Conservation (phyloP, 345 rosid species). For the Iberis pinnata region DNA sequence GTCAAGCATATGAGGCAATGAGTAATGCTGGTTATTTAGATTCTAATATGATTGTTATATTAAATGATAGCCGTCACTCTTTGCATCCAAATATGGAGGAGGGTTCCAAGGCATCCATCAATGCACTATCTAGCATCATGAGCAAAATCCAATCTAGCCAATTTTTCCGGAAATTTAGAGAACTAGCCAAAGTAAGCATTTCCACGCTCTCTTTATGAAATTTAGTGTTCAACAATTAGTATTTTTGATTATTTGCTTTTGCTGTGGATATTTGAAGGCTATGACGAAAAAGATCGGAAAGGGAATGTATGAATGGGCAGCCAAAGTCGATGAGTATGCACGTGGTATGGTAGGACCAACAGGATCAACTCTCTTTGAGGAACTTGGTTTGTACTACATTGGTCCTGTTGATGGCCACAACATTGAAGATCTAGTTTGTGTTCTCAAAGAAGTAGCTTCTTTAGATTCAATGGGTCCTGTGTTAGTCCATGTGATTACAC, state of each 20-base stretch:
- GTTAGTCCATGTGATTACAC: constrained; percentile 81
- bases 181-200: constrained; percentile 69
- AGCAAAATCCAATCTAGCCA: constrained; percentile 87
- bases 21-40: constrained; percentile 90
- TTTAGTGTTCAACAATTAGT: not conserved
- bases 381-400: constrained; percentile 82
- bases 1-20: constrained; percentile 96
- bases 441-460: constrained; percentile 73
- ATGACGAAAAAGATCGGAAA: constrained; percentile 74
- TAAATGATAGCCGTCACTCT: constrained; percentile 76
- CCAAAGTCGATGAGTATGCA: constrained; percentile 94
- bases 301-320: constrained; percentile 89
- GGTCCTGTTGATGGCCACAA: constrained; percentile 97
- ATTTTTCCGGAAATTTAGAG: constrained; percentile 73
- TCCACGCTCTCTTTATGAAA: not conserved
- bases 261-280: constrained; percentile 37
- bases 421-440: constrained; percentile 69
- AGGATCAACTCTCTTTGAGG: constrained; percentile 91
- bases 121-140: constrained; percentile 67
- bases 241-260: not conserved
- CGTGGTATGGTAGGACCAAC: constrained; percentile 93
- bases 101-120: constrained; percentile 67
- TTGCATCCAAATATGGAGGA: constrained; percentile 69
- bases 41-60: constrained; percentile 77
- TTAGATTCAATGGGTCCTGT: constrained; percentile 89